phyloP scores from a whole-genome alignment of 768 basidiomycete species.

The Holtermanniella nyarrowii region DNA sequence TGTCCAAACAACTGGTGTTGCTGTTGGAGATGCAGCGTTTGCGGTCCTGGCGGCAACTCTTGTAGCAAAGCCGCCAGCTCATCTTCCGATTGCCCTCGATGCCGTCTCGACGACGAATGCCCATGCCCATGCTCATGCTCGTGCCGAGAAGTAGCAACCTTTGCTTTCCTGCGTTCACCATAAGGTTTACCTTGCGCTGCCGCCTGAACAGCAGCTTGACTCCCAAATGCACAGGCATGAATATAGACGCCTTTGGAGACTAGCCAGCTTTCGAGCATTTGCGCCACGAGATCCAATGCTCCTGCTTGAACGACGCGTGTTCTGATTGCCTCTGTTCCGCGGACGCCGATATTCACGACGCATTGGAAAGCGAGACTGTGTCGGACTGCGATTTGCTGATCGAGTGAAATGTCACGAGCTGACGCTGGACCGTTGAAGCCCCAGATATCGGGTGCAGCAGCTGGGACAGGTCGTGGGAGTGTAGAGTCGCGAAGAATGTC shows the following conservation, averaged over 20 bases:
- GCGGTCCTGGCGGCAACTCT: too few relatives aligned
- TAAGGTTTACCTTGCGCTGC: neutral
- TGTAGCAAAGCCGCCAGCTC: too few relatives aligned
- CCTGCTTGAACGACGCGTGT: slow-evolving; percentile 90
- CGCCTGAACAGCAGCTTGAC: slow-evolving; percentile 37
- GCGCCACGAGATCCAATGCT: slow-evolving; percentile 83
- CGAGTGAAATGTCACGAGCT: slow-evolving; percentile 35
- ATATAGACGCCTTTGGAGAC: slow-evolving; percentile 78
- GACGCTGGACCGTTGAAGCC: slow-evolving; percentile 39
- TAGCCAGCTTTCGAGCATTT: slow-evolving; percentile 86
- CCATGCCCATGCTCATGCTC: too few relatives aligned
- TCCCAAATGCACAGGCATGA: slow-evolving; percentile 66
- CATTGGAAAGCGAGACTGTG: slow-evolving; percentile 89
- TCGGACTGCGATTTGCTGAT: slow-evolving; percentile 33
- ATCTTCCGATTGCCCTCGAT: too few relatives aligned
- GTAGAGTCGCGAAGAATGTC: slow-evolving; percentile 66
- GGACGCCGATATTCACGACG: slow-evolving; percentile 90
- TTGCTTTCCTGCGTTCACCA: neutral
- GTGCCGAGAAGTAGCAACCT: too few relatives aligned
- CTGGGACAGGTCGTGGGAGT: slow-evolving; percentile 20
- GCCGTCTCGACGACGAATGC: too few relatives aligned
- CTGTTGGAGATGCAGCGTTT: too few relatives aligned
- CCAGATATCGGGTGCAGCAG: slow-evolving; percentile 34
- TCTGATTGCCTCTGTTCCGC: slow-evolving; percentile 84
- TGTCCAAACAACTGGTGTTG: too few relatives aligned